Conservation (phyloP, 106 monocot genomes). For the Ottelia alismoides region DNA sequence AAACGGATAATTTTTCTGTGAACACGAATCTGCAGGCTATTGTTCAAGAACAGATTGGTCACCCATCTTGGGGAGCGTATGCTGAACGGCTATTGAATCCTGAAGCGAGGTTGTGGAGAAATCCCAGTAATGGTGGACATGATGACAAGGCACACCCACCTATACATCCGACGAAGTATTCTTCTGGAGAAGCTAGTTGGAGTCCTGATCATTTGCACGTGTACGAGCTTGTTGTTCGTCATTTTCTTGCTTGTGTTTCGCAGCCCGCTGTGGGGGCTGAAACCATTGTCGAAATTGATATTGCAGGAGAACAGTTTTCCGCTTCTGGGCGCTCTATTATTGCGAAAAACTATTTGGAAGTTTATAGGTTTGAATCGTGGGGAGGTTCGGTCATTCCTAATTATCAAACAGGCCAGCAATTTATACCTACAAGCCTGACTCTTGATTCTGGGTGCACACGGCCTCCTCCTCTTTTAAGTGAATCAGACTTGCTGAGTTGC, state of each 20-base stretch:
- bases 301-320: slow-evolving; percentile 88
- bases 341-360: slow-evolving; percentile 92
- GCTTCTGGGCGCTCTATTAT: slow-evolving; percentile 77
- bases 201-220: slow-evolving; percentile 76
- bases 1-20: slow-evolving; percentile 82
- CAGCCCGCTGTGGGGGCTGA: slow-evolving; percentile 96
- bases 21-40: slow-evolving; percentile 83
- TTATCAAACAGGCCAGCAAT: slow-evolving; percentile 81
- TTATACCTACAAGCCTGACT: slow-evolving; percentile 79
- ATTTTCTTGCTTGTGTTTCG: slow-evolving; percentile 96
- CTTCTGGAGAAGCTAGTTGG: slow-evolving; percentile 68
- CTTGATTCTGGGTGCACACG: slow-evolving; percentile 91
- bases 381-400: slow-evolving; percentile 79
- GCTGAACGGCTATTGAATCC: slow-evolving; percentile 70
- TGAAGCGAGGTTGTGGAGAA: slow-evolving; percentile 89
- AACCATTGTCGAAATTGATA: slow-evolving; percentile 92
- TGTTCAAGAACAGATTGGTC: slow-evolving; percentile 60
- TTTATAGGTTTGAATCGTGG: slow-evolving; percentile 92
- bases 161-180: slow-evolving; percentile 96
- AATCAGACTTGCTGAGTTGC: slow-evolving; percentile 90
- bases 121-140: slow-evolving; percentile 90
- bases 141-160: slow-evolving; percentile 99
- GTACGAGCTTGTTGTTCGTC: slow-evolving; percentile 95
- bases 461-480: slow-evolving; percentile 96
- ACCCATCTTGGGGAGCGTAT: slow-evolving; percentile 87